Evolutionary conservation across 371 early-diverging fungal genomes (phyloP).

Genomic region (Lichtheimia corymbifera): DNA sequence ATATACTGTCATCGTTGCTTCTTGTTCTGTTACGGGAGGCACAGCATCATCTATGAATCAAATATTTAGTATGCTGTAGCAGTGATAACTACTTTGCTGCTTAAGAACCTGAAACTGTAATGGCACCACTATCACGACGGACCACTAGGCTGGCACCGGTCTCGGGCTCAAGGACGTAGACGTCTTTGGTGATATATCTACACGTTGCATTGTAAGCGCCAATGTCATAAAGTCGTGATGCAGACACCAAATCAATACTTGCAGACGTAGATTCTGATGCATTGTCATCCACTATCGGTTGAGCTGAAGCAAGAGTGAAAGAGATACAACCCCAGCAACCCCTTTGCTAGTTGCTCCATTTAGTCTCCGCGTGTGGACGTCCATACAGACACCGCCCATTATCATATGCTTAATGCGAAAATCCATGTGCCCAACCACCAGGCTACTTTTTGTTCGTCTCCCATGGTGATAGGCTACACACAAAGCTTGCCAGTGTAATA

Average conservation of each 20-base stretch:
- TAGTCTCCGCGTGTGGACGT: too few relatives aligned
- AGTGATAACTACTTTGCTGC: too few relatives aligned
- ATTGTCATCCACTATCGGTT: neutral
- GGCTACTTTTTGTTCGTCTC: too few relatives aligned
- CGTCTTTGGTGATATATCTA: slow-evolving; percentile 25
- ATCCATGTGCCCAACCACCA: too few relatives aligned
- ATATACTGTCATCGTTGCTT: slow-evolving; percentile 18
- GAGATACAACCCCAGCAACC: too few relatives aligned
- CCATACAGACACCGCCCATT: too few relatives aligned
- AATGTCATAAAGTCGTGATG: neutral
- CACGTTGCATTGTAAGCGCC: neutral
- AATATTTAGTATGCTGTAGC: too few relatives aligned
- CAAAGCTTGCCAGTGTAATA: too few relatives aligned
- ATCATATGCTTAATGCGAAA: too few relatives aligned
- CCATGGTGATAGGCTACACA: too few relatives aligned
- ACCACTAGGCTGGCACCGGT: slow-evolving; percentile 15
- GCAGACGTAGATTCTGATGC: slow-evolving; percentile 20
- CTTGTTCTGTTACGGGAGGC: slow-evolving; percentile 23
- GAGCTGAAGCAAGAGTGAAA: too few relatives aligned
- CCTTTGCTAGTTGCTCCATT: too few relatives aligned
- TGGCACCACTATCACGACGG: slow-evolving; percentile 30
- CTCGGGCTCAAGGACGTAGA: slow-evolving; percentile 22
- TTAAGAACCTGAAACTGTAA: slow-evolving; percentile 33
- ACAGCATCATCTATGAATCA: slow-evolving; percentile 17
- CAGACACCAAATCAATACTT: neutral